These are phyloP conservation scores for Helotiales sp. DNA, from an alignment of 2,329 filamentous ascomycete species.

Conservation along the genomic window DNA sequence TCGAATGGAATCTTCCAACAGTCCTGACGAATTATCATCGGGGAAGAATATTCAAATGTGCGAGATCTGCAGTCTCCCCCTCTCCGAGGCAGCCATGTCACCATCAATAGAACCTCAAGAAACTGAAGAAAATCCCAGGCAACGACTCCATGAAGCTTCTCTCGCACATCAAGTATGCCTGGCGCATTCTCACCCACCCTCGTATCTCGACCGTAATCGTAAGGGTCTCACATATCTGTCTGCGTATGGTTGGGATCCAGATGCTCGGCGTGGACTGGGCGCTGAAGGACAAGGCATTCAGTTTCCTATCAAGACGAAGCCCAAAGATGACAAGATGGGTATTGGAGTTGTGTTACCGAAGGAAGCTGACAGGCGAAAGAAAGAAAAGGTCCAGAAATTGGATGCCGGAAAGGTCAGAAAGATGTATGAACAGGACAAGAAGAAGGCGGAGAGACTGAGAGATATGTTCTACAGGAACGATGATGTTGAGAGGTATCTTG, in stretches of 20 bases:
- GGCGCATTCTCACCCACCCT: constrained; percentile 72
- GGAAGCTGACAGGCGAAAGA: constrained; percentile 44
- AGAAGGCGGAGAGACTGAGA: constrained; percentile 65
- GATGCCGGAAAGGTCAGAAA: constrained; percentile 74
- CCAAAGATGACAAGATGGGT: constrained; percentile 77
- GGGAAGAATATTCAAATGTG: constrained; percentile 46
- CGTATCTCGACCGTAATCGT: constrained; percentile 69
- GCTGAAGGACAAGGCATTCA: constrained; percentile 70
- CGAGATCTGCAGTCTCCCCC: constrained; percentile 64
- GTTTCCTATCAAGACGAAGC: constrained; percentile 71
- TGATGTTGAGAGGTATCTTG: constrained; percentile 73
- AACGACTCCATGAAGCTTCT: constrained; percentile 59
- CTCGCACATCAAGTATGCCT: constrained; percentile 75
- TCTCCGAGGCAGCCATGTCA: constrained; percentile 38
- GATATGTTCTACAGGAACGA: constrained; percentile 75
- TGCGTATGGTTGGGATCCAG: constrained; percentile 75
- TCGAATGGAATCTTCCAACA: background rate
- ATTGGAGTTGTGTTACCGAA: constrained; percentile 61
- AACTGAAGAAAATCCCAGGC: constrained; percentile 33
- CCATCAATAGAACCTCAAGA: background rate
- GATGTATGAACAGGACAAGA: constrained; percentile 64
- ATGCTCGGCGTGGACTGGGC: constrained; percentile 74
- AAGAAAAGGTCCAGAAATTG: constrained; percentile 55
- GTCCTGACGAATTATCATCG: background rate
- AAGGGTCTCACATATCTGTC: constrained; percentile 72